These are phyloP conservation scores for Tetrahymena thermophila DNA, from an alignment of 73 alveolate species.

Conservation along the genomic window DNA sequence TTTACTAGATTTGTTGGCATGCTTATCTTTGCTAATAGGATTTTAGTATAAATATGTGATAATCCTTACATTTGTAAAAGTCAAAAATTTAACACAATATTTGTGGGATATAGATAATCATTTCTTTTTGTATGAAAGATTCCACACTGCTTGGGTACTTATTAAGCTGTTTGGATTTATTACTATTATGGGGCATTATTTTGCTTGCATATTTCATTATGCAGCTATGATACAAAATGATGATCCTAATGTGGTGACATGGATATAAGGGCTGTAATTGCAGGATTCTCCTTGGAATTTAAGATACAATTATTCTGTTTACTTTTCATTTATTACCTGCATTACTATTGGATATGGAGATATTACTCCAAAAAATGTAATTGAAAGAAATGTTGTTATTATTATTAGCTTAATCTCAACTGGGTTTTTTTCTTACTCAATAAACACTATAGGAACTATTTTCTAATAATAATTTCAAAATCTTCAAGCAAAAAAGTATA, in stretches of 20 bases:
- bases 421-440: neutral
- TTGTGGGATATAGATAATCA: neutral
- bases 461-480: neutral
- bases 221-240: neutral
- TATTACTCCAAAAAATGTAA: conserved; percentile 28
- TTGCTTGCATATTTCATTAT: neutral
- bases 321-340: conserved; percentile 20
- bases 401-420: neutral
- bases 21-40: neutral
- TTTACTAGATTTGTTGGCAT: neutral
- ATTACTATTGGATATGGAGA: conserved; percentile 43
- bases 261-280: neutral
- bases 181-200: neutral
- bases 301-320: conserved; percentile 11
- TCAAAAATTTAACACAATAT: neutral
- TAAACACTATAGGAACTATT: neutral
- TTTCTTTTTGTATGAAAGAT: neutral
- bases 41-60: neutral
- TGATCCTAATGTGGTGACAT: neutral
- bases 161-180: neutral
- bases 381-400: conserved; percentile 18
- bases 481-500: neutral
- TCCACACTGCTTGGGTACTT: neutral
- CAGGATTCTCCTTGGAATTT: neutral
- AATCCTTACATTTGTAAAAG: neutral